Base-by-base conservation (phyloP, 352 stramenopile genomes). In the Globisporangium alternatum region DNA sequence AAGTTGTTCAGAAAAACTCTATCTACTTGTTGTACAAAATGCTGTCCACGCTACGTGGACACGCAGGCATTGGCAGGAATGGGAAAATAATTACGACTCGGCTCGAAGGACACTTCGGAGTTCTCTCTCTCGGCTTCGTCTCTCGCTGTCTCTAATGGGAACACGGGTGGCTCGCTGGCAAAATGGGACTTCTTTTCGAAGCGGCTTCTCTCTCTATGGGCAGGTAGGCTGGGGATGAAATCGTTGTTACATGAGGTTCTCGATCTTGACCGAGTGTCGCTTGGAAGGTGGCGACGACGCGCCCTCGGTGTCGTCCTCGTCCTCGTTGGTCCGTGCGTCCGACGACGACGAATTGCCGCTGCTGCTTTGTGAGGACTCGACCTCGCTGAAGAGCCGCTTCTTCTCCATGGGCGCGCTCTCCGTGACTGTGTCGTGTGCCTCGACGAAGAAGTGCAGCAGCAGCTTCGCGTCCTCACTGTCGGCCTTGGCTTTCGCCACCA, bases 401-500 rank as follows among this genome's bases (percentile, higher is more conserved):
- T 86, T 89, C 39, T 66, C 51, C 25, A 44, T 55, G 30, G 30
- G n/a, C 28, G 51, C 4, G 19, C 37, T 48, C 28, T 63, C 56
- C 9, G 10, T 21, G 10, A 37, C 30, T 33, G 53, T 53, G 22
- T 63, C 55, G 44, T 91, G 65, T 13, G 80, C 83, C 41, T 78
- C 80, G 6, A 77, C 77, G 52, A 86, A 91, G 69, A 94, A 95
- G 56, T 95, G 77, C 48, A 95, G 62, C 28, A 95, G 62, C 28
- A 95, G 71, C 49, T 83, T 81, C 25, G 83, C 86, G 60, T 93
- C 82, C 75, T 91, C 85, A 33, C 77, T 78, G 62, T 86, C 85
- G 9, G 35, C 58, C 44, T 45, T 56, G 58, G 25, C 64, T 41
- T 53, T 75, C 65, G 10, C 35, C 35, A 77, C 47, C 5, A 69